A percentile compares a stretch with the other conserved stretches of the same genome.
Evolutionary conservation across 1,139 yeast genomes (phyloP).

Genomic region (Sugiyamaella castrensis): DNA sequence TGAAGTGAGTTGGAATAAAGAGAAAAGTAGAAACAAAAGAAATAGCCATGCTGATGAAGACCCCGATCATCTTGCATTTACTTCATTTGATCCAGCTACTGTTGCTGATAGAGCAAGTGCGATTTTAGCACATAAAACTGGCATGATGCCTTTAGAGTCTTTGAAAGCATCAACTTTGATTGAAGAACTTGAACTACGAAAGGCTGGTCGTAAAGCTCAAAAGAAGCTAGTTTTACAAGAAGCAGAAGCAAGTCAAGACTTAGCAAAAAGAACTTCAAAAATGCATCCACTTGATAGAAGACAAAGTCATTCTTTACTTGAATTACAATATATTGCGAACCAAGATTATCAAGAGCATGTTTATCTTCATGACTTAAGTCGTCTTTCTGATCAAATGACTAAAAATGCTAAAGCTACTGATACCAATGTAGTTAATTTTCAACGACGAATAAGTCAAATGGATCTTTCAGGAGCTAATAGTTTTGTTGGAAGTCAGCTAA

Average conservation of each 20-base stretch:
- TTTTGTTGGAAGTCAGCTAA: constrained; percentile 7
- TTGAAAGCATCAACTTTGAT: constrained; percentile 26
- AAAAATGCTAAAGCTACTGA: constrained; percentile 14
- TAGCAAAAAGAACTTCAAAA: constrained; percentile 19
- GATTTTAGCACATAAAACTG: constrained; percentile 8
- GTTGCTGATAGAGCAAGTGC: constrained; percentile 15
- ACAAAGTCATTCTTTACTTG: constrained; percentile 33
- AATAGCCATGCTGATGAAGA: background rate
- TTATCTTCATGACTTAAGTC: constrained; percentile 13
- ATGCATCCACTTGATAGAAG: constrained; percentile 35
- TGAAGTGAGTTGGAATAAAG: background rate
- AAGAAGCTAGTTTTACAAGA: constrained; percentile 30
- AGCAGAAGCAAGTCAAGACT: constrained; percentile 22
- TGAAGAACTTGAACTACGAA: constrained; percentile 40
- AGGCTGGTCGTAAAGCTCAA: constrained; percentile 35
- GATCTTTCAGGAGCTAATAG: constrained; percentile 7
- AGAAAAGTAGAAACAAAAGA: background rate
- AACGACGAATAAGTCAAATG: constrained; percentile 13
- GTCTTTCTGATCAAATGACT: constrained; percentile 16
- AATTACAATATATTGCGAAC: constrained; percentile 36
- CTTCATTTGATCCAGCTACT: constrained; percentile 14
- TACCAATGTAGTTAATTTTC: constrained; percentile 11
- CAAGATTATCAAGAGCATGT: constrained; percentile 33
- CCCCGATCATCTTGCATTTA: constrained; percentile 16
- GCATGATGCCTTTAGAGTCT: constrained; percentile 17